These are phyloP conservation scores for Whalleya microplaca DNA, from an alignment of 2,329 filamentous ascomycete genomes.

Conservation along the genomic window DNA sequence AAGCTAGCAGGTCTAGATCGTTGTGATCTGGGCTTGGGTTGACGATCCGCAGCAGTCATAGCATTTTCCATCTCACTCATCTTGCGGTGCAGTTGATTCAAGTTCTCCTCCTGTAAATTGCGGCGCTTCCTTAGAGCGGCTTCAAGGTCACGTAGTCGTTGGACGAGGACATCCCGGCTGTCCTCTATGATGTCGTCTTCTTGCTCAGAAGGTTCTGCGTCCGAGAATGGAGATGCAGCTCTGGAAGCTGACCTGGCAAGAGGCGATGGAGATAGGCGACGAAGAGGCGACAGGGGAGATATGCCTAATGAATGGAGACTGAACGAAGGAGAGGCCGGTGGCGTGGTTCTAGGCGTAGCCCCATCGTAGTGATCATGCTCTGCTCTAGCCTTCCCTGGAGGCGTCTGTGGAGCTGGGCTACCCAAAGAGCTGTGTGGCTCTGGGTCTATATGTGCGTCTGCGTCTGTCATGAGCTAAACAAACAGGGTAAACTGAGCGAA, in stretches of 20 bases:
- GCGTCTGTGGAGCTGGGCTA: conserved; percentile 25
- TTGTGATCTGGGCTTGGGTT: conserved; percentile 17
- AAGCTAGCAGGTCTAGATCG: conserved; percentile 19
- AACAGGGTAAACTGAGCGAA: neutral
- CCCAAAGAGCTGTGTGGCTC: conserved; percentile 24
- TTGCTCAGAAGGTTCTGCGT: conserved; percentile 17
- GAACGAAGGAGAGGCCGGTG: conserved; percentile 32
- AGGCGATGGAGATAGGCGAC: conserved; percentile 29
- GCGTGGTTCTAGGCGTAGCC: conserved; percentile 26
- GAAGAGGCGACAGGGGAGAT: conserved; percentile 35
- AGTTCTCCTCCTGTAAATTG: conserved; percentile 32
- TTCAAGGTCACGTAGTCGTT: conserved; percentile 40
- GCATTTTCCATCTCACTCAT: conserved; percentile 48
- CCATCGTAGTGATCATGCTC: conserved; percentile 21
- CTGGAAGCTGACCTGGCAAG: conserved; percentile 24
- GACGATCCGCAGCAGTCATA: conserved; percentile 19
- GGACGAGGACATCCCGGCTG: conserved; percentile 51
- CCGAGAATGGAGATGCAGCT: conserved; percentile 26
- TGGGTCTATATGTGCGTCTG: conserved; percentile 27
- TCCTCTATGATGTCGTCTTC: conserved; percentile 38
- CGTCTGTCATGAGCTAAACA: conserved; percentile 24
- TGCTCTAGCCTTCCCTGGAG: conserved; percentile 17
- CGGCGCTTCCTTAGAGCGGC: conserved; percentile 28
- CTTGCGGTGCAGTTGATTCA: conserved; percentile 44
- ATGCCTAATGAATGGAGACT: conserved; percentile 32